Evolutionary conservation across 805 yeast genomes (phyloP).

Genomic region (Barnettozyma pratensis): DNA sequence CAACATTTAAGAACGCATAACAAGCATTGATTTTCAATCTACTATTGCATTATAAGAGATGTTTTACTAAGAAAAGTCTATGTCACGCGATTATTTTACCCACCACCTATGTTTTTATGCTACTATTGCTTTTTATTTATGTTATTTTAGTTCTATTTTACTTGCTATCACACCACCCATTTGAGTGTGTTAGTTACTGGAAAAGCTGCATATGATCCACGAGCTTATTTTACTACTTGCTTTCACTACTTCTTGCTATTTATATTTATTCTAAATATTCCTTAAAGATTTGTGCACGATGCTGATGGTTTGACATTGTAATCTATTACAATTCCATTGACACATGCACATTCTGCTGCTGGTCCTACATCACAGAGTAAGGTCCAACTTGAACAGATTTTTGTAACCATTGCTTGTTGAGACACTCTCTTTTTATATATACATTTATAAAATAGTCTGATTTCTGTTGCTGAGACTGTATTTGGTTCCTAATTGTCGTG

Average conservation of each 20-base stretch:
- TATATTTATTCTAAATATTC: too few species aligned
- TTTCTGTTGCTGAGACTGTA: too few species aligned
- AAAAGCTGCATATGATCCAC: neutral
- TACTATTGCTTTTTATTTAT: neutral
- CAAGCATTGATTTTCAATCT: neutral
- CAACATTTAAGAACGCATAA: slow-evolving; percentile 61
- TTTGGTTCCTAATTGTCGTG: too few species aligned
- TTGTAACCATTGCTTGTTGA: too few species aligned
- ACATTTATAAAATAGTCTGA: too few species aligned
- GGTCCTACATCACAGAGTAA: too few species aligned
- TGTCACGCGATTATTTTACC: neutral
- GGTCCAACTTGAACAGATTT: too few species aligned
- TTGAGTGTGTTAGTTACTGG: neutral
- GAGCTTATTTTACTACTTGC: neutral
- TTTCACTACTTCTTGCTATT: neutral
- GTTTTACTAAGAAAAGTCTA: too few species aligned
- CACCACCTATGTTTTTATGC: neutral
- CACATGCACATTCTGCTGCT: neutral
- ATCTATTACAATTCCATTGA: neutral
- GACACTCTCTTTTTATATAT: too few species aligned
- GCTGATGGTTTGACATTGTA: too few species aligned
- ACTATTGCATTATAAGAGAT: neutral
- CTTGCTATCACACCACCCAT: neutral
- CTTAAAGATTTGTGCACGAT: too few species aligned
- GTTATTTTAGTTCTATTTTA: too few species aligned